Evolutionary conservation across 805 yeast species (phyloP).

Genomic region (Metschnikowia lochheadii): DNA sequence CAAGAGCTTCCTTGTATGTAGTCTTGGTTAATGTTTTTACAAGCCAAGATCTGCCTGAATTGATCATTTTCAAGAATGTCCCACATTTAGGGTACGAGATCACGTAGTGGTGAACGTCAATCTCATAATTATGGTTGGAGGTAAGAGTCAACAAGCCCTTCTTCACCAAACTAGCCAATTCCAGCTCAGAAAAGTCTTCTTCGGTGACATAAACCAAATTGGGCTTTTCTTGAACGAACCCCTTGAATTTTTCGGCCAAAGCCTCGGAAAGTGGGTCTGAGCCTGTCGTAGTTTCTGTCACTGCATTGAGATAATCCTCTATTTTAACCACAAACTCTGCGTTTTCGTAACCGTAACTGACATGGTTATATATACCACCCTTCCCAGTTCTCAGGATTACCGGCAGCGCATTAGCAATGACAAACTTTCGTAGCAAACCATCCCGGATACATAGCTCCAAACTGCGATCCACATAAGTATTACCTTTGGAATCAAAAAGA

Average conservation of each 20-base stretch:
- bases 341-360: slow-evolving; percentile 42
- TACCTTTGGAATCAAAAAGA: slow-evolving; percentile 39
- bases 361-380: slow-evolving; percentile 12
- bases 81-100: slow-evolving; percentile 52
- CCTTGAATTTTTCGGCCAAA: slow-evolving; percentile 21
- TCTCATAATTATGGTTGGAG: slow-evolving; percentile 40
- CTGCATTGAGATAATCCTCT: slow-evolving; percentile 20
- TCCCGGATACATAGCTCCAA: slow-evolving; percentile 34
- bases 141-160: slow-evolving; percentile 44
- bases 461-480: slow-evolving; percentile 47
- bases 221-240: slow-evolving; percentile 23
- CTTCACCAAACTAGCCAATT: slow-evolving; percentile 31
- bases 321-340: slow-evolving; percentile 34
- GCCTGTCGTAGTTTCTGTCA: slow-evolving; percentile 13
- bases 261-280: slow-evolving; percentile 7
- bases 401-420: slow-evolving; percentile 43
- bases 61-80: slow-evolving; percentile 41
- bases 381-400: slow-evolving; percentile 39
- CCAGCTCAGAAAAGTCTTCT: slow-evolving; percentile 22
- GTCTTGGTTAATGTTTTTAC: slow-evolving; percentile 33
- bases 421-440: slow-evolving; percentile 36
- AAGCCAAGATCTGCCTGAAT: slow-evolving; percentile 43
- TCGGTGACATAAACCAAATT: slow-evolving; percentile 26
- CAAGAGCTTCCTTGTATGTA: slow-evolving; percentile 42
- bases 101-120: slow-evolving; percentile 37